Evolutionary conservation across 163 green algal genomes (phyloP).

Genomic region (Trebouxiophyceae sp.): DNA sequence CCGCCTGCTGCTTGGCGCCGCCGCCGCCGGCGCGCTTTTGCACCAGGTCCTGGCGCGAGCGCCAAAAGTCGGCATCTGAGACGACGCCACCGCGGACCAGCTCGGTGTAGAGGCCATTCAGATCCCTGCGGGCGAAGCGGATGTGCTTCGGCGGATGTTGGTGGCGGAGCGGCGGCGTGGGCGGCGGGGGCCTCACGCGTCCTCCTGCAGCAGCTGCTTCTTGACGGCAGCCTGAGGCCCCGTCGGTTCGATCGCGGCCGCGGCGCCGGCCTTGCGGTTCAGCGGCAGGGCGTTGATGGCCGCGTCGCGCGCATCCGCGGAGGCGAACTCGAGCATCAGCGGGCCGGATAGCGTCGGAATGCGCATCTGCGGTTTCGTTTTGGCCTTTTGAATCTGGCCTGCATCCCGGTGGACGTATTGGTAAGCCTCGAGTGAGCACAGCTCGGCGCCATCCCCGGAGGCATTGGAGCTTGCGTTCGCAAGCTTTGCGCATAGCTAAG

Average conservation of each 20-base stretch:
- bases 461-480: too few species aligned
- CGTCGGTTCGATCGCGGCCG: neutral
- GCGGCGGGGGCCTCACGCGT: conserved; percentile 15
- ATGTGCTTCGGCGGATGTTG: neutral
- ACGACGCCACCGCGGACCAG: conserved; percentile 39
- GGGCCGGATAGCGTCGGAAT: conserved; percentile 3
- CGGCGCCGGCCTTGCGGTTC: conserved; percentile 1
- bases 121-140: conserved; percentile 31
- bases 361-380: conserved; percentile 27
- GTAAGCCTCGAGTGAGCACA: too few species aligned
- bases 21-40: neutral
- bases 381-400: conserved; percentile 22
- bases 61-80: conserved; percentile 49
- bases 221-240: conserved; percentile 10
- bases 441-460: too few species aligned
- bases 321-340: conserved; percentile 22
- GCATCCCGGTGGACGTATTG: too few species aligned
- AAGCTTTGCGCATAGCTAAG: too few species aligned
- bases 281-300: neutral
- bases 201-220: conserved; percentile 17
- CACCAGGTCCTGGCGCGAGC: conserved; percentile 10
- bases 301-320: conserved; percentile 13
- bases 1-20: conserved; percentile 11
- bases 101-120: conserved; percentile 34
- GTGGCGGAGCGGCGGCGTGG: neutral